Base-by-base conservation (phyloP, 169 alveolate genomes). In the Plasmodium vivax region DNA sequence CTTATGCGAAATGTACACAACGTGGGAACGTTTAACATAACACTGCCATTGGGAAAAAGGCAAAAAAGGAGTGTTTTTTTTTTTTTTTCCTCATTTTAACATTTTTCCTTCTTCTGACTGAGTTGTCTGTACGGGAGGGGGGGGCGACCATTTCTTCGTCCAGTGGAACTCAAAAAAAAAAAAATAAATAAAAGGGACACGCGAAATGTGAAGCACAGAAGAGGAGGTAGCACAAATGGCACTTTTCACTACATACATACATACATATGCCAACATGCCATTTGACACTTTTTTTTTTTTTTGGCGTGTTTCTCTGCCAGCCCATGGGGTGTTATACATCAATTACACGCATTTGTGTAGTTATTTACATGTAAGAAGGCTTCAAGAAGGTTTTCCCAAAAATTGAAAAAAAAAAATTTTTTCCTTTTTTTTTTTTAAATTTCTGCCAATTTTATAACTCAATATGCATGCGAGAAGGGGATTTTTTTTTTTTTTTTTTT, bases 391-490 rank as follows among this genome's bases (percentile, higher is more conserved):
- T 62, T 62, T 62, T 12, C 5, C 58, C 75, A 8, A 19, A 19
- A 62, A 62, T 62, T 62, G 58, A 10, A 47, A 47, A 23, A 23
- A 23, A 23, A 23, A 23, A 23, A 23, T 23, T 62, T 19, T n/a
- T 62, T 62, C 19, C 19, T 62, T 62, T 62, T 45, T 75, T 75
- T 43, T 16, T 30, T 75, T 36, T 75, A n/a, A 75, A 75, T 27
- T 75, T 32, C 19, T 75, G 45, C 36, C 56, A 85, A 74, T 74
- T 30, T 23, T 41, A 84, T 68, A 84, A 84, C 82, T 84, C 56
- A 84, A 85, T 47, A 47, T 71, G 93, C 93, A 85, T 85, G 93
- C 93, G 93, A 75, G 80, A 54, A 62, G 68, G 71, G n/a, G 34
- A 75, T 85, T 47, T 85, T 62, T 62, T 85, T 85, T 36, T 85